phyloP scores from a whole-genome alignment of 257 asterid genomes.

The Solanum pinnatisectum region DNA sequence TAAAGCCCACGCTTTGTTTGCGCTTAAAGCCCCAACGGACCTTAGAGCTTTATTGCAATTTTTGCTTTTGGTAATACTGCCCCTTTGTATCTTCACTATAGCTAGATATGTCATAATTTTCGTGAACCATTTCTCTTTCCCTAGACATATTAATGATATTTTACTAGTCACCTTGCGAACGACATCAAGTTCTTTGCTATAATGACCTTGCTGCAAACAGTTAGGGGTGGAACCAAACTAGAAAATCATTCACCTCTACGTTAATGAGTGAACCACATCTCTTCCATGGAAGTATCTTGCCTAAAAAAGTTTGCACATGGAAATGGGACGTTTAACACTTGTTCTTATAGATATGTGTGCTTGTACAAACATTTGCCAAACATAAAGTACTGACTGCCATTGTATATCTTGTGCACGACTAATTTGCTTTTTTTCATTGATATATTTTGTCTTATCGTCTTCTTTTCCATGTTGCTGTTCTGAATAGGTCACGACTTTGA shows the following conservation, averaged over 20 bases:
- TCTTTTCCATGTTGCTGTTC: constrained; percentile 12
- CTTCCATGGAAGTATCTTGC: neutral
- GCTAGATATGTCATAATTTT: neutral
- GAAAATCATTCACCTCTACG: neutral
- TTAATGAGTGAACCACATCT: neutral
- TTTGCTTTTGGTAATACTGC: neutral
- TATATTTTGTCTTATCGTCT: neutral
- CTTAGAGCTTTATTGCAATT: neutral
- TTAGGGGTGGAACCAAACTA: neutral
- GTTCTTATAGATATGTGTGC: neutral
- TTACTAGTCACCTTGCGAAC: neutral
- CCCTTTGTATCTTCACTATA: neutral
- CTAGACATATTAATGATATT: neutral
- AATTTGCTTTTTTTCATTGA: neutral
- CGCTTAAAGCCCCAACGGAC: neutral
- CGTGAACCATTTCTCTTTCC: neutral
- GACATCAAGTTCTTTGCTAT: neutral
- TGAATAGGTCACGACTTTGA: constrained; percentile 57
- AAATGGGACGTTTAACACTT: neutral
- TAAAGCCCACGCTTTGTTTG: neutral
- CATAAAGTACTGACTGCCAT: neutral
- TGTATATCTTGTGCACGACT: neutral
- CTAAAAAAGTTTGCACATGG: neutral
- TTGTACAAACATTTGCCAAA: neutral
- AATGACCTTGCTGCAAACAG: neutral